These are phyloP conservation scores for Strigomonas culicis DNA, from an alignment of 208 protist genomes.

Conservation along the genomic window DNA sequence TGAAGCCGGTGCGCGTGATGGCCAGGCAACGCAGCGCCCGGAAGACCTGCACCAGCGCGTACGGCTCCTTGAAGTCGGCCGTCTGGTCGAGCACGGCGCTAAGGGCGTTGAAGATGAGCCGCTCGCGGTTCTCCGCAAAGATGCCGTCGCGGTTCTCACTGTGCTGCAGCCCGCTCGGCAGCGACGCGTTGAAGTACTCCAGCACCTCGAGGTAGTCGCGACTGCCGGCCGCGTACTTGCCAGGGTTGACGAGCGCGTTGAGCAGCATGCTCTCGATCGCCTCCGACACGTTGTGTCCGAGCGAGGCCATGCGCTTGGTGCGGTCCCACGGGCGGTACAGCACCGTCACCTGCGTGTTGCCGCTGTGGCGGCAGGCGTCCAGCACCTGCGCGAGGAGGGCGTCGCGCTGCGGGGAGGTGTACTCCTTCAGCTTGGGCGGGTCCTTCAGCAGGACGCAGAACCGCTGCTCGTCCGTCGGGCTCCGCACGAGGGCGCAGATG, in stretches of 20 bases:
- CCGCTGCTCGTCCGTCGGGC: conserved; percentile 73
- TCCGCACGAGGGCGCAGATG: conserved; percentile 80
- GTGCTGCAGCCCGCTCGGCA: conserved; percentile 81
- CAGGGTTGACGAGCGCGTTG: conserved; percentile 35
- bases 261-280: conserved; percentile 88
- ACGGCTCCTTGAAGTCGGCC: conserved; percentile 23
- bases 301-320: conserved; percentile 64
- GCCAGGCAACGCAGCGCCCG: conserved; percentile 78
- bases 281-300: conserved; percentile 44
- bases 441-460: conserved; percentile 84
- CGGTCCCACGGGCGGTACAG: conserved; percentile 41
- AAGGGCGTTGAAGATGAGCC: conserved; percentile 76
- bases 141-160: conserved; percentile 87
- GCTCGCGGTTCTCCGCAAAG: conserved; percentile 91
- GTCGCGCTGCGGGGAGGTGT: conserved; percentile 83
- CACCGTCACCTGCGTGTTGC: conserved; percentile 74
- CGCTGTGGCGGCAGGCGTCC: conserved; percentile 63
- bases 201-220: conserved; percentile 25
- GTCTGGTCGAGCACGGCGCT: conserved; percentile 59
- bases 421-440: conserved; percentile 54
- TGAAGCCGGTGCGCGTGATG: conserved; percentile 86
- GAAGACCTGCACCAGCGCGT: conserved; percentile 61
- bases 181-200: conserved; percentile 89
- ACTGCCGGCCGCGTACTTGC: conserved; percentile 7
- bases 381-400: conserved; percentile 80